Base-by-base conservation (phyloP, 352 stramenopile genomes). In the Pythium grandisporangium region DNA sequence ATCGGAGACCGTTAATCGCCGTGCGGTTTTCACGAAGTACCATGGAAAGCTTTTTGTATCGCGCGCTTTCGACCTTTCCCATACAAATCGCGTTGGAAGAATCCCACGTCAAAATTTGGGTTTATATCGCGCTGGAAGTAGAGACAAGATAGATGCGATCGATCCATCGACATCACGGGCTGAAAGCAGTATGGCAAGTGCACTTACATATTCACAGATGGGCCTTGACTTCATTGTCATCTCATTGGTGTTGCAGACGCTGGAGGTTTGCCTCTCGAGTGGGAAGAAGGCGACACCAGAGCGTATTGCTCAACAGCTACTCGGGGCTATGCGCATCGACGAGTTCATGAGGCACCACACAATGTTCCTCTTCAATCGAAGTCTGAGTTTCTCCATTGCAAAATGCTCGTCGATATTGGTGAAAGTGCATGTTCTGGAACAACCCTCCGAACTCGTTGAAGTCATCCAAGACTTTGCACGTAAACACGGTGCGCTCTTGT, bases 351-450 rank as follows among this genome's bases (percentile, higher is more conserved):
- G 76, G 5, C 80, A 93, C 38, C 70, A 93, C 49, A 77, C 77
- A 24, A 47, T 93, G 14, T 93, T 93, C 49, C 45, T 90, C 22
- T 87, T 82, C 49, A 93, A 89, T 22, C 70, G 80, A n/a, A 90
- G 75, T 39, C 38, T 93, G 42, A 88, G 73, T 43, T 91, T 93
- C 48, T 84, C 74, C 23, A 77, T 90, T 13, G 69, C 80, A 6
- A 93, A 93, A 43, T 88, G 72, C 36, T 90, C 80, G 17, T 90
- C 80, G 6, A 86, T 91, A 42, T 56, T 93, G 43, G 80, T 91
- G 12, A 93, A 93, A 51, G 74, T 85, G 6, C 81, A 93, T 41
- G 79, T 93, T 25, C 47, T 93, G 6, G 81, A 93, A 39, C 81
- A 93, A 33, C 73, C 78, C 21, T 86, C 81, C 1, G 81, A 93